Conservation (phyloP, 495 filamentous ascomycete genomes). For the Penicillium silybi region DNA sequence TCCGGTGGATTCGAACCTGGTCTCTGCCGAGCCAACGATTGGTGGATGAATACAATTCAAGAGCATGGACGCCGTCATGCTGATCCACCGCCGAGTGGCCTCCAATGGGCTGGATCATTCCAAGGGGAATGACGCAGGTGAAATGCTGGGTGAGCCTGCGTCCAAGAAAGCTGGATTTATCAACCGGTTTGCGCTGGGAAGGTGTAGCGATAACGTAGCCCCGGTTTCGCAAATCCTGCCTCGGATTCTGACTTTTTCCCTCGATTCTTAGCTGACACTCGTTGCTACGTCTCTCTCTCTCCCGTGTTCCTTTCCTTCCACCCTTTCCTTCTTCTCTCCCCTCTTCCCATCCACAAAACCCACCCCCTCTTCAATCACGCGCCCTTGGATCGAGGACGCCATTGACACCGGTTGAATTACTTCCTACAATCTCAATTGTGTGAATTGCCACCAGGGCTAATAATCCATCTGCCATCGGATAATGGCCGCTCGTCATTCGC, state of each 20-base stretch:
- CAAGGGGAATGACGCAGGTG: conserved; percentile 17
- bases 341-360: too few species aligned
- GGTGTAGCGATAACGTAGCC: conserved; percentile 13
- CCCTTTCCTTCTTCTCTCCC: conserved; percentile 14
- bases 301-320: conserved; percentile 15
- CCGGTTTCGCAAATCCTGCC: conserved; percentile 14
- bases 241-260: conserved; percentile 1
- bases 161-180: background rate
- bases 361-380: conserved; percentile 15
- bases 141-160: too few species aligned
- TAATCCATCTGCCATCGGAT: conserved; percentile 8
- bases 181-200: conserved; percentile 13
- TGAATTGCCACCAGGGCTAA: background rate
- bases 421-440: background rate
- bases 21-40: conserved; percentile 27
- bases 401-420: background rate
- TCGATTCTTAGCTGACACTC: conserved; percentile 7
- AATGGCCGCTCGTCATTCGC: conserved; percentile 58
- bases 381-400: background rate
- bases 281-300: conserved; percentile 14
- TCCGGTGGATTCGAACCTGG: background rate
- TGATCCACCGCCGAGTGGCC: conserved; percentile 14
- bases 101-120: conserved; percentile 1
- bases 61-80: conserved; percentile 23
- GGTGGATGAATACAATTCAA: conserved; percentile 30